Conservation (phyloP, 345 rosid species). For the Eucalyptus melliodora region DNA sequence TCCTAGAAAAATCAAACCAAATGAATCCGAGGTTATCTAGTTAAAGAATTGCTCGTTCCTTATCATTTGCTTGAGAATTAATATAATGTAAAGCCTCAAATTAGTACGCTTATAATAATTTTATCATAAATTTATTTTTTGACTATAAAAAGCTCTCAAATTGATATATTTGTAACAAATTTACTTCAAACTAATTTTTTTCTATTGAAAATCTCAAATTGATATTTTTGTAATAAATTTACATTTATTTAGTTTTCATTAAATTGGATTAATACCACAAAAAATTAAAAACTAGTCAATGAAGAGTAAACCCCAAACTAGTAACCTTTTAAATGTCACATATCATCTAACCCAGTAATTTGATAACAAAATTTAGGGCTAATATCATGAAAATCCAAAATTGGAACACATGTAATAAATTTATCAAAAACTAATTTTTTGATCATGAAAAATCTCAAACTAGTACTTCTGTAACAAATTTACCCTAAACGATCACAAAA, state of each 20-base stretch:
- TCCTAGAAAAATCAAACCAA: not conserved
- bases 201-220: fast-evolving
- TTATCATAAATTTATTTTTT: no score
- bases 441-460: fast-evolving
- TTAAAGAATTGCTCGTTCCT: not conserved
- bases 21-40: not conserved
- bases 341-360: fast-evolving
- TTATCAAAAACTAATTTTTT: fast-evolving
- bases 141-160: fast-evolving
- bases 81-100: no score
- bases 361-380: no score
- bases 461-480: fast-evolving
- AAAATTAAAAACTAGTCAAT: no score
- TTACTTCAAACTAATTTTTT: no score
- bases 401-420: fast-evolving
- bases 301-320: no score
- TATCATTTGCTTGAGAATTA: not conserved
- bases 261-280: no score
- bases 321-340: fast-evolving
- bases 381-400: no score
- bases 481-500: no score
- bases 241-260: fast-evolving
- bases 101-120: fast-evolving
- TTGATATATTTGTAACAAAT: fast-evolving
- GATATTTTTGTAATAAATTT: no score